These are phyloP conservation scores for Calendula officinalis DNA, from an alignment of 129 eudicot species.

Conservation along the genomic window DNA sequence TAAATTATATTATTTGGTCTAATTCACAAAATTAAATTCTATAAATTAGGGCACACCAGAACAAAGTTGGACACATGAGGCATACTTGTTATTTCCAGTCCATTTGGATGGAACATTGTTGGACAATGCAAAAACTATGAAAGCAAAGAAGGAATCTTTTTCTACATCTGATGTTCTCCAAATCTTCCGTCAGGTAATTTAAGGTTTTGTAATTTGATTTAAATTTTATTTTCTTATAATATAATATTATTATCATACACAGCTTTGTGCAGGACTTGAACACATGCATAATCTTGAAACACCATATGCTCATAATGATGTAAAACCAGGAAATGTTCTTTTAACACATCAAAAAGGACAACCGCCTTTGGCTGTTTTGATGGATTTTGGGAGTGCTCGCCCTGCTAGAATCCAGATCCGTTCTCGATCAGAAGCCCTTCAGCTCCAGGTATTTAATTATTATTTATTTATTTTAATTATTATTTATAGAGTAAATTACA, in stretches of 20 bases:
- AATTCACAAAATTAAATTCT: slow-evolving; percentile 1
- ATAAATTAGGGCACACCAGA: slow-evolving; percentile 58
- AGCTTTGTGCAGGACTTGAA: slow-evolving; percentile 97
- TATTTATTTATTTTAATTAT: too few species aligned
- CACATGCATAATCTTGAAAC: slow-evolving; percentile 92
- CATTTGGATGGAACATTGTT: slow-evolving; percentile 90
- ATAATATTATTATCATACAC: not conserved
- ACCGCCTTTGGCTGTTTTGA: slow-evolving; percentile 83
- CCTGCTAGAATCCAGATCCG: slow-evolving; percentile 93
- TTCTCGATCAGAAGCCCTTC: slow-evolving; percentile 86
- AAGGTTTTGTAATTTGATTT: not conserved
- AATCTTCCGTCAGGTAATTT: slow-evolving; percentile 78
- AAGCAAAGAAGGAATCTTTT: slow-evolving; percentile 78
- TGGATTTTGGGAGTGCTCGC: slow-evolving; percentile 98
- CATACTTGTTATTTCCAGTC: slow-evolving; percentile 86
- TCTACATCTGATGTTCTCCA: slow-evolving; percentile 87
- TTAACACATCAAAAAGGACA: slow-evolving; percentile 77
- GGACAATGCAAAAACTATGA: slow-evolving; percentile 67
- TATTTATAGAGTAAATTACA: too few species aligned
- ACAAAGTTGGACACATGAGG: slow-evolving; percentile 84
- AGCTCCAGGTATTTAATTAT: slow-evolving; percentile 61
- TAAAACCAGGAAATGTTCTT: slow-evolving; percentile 87
- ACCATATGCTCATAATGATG: slow-evolving; percentile 96
- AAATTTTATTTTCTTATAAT: not conserved
- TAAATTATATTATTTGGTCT: not conserved